Evolutionary conservation across 192 early-diverging fungal genomes (phyloP), one percentile per base, ranked within the genome.

Genomic region (Coemansia pectinata): DNA sequence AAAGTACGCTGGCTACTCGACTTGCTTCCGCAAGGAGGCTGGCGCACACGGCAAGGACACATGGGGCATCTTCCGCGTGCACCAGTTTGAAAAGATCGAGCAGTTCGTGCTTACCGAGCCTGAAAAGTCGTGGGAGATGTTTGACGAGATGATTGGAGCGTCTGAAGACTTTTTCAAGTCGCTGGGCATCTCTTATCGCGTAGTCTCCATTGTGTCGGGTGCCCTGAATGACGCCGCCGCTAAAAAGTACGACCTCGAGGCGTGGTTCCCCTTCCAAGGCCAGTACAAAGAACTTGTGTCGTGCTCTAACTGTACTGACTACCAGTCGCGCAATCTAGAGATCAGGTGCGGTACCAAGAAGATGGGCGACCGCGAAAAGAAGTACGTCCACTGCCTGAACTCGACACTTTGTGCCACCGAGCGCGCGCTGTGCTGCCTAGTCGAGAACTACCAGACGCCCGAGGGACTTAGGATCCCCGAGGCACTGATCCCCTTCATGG

Each of bases 1-100:
- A 74, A 92, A 90, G 86, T 91, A 96, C 77, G 98, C 96, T 34
- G 98, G 98, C 39, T 92, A 92, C 81, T 98, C 96, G 48, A 98
- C 98, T 42, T 98, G 96, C 85, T 99, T 99, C 92, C 93, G 98
- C 64, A 99, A 99, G 77, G 98, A 99, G 86, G 98, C 98, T 34
- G 98, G 98, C 63, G 93, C 96, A 0, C 93, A 94, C 74, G 98
- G 98, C 58, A 89, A 94, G 68, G 98, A 99, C 76, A 98, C 93
- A 41, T 11, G 14, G 15, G 98, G 98, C 63, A 93, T 98, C 70
- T 99, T 99, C 91, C 93, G 98, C 53, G 96, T 99, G 31, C 98
- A 99, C 84, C 98, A 99, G 89, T 99, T 99, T 74, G 98, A 99
- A 79, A 99, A 99, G 88, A 86, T 99, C 58, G 98, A 99, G 88